Evolutionary conservation across 257 asterid genomes (phyloP), one percentile per base, ranked within the genome.

Genomic region (Nicotiana undulata): DNA sequence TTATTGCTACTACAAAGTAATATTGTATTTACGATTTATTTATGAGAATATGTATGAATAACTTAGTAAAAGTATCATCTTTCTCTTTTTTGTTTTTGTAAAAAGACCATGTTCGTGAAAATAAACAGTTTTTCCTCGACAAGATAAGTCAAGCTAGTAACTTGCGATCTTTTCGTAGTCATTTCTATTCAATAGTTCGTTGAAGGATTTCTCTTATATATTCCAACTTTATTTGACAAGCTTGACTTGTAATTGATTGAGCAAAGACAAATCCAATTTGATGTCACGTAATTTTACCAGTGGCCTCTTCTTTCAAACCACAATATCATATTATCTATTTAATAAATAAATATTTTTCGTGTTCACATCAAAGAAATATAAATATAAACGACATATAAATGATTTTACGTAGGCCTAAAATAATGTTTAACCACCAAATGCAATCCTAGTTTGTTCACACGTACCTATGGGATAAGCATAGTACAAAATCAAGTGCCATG

Each of bases 361-460:
- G 76, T 67, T 67, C 76, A 67, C 76, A 67, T 67, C 76, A 37
- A 37, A 67, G 55, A 66, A 34, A 66, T 37, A 1, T 37, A 34
- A n/a, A n/a, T n/a, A n/a, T n/a, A n/a, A 34, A 34, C 9, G 44
- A 34, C 9, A 34, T 34, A 34, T 34, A 5, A 5, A 34, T 34
- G 67, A 76, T 76, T 76, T 18, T 53, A 76, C 68, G 32, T 56
- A 76, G 10, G 55, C 24, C 53, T 53, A 76, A 56, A 76, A 29
- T 29, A 37, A 40, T 77, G 70, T n/a, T 77, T 11, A 58, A 58
- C 58, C 18, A 44, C 56, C 58, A 11, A 32, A 20, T 68, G 56
- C 24, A 40, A 76, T 76, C 80, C 37, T 77, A 32, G 20, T 44
- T 32, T 77, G 72, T 77, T 53, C 70, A 77, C 81, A 77, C 58